Conservation (phyloP, 805 yeast species). For the Cyberlindnera galapagoensis region DNA sequence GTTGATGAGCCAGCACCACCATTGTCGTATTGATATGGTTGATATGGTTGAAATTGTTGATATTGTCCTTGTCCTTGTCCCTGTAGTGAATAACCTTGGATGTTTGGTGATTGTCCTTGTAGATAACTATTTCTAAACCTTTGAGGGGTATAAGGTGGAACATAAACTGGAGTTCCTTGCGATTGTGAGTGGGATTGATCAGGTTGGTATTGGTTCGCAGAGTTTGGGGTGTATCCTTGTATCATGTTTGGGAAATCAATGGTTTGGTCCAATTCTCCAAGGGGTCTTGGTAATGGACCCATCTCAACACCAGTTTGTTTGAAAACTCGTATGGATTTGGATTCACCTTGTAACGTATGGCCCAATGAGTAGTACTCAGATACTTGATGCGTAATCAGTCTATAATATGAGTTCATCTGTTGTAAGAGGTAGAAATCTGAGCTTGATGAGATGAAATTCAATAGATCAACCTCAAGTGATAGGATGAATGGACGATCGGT, state of each 20-base stretch:
- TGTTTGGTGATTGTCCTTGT: too few relatives aligned
- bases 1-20: not conserved
- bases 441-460: constrained; percentile 37
- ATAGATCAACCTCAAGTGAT: constrained; percentile 40
- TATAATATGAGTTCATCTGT: constrained; percentile 57
- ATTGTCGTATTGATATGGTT: constrained; percentile 1
- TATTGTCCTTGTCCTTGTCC: not conserved
- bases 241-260: too few relatives aligned
- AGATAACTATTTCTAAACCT: too few relatives aligned
- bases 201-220: too few relatives aligned
- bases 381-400: constrained; percentile 62
- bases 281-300: constrained; percentile 7
- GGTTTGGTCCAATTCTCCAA: too few relatives aligned
- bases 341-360: constrained; percentile 46
- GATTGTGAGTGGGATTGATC: too few relatives aligned
- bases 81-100: too few relatives aligned
- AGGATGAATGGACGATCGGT: constrained; percentile 45
- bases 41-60: constrained; percentile 5
- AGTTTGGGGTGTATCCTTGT: too few relatives aligned
- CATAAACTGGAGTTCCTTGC: too few relatives aligned
- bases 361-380: constrained; percentile 61
- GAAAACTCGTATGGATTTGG: constrained; percentile 38
- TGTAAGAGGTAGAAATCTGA: constrained; percentile 35
- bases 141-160: too few relatives aligned
- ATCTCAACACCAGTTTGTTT: constrained; percentile 27